Evolutionary conservation across 768 basidiomycete species (phyloP), one percentile per base, ranked within the genome.

Genomic region (Amyloporia xantha): DNA sequence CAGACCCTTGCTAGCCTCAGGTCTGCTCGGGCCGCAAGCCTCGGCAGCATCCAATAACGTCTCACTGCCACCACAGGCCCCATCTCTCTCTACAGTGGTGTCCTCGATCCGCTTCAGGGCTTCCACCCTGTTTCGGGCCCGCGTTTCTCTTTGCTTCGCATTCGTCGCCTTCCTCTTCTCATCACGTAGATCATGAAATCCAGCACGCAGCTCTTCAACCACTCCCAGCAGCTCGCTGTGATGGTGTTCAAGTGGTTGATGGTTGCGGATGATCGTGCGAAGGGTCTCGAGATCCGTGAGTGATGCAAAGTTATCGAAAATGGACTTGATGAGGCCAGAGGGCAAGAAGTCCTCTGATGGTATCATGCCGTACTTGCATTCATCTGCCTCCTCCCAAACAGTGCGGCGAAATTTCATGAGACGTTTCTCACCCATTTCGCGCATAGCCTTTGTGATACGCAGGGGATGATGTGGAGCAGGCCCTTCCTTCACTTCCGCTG

Each of bases 211-310:
- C n/a, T n/a, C n/a, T 62, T 11, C 56, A 57, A 30, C 43, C 43
- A 5, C 54, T 59, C 3, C 55, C 58, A 35, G n/a, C 33, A 35
- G 26, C 49, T 43, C 1, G 43, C 61, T 0, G 36, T 30, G 4
- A 42, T 35, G 33, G n/a, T 35, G 9, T 9, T 35, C 33, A n/a
- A 35, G 33, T n/a, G n/a, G n/a, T 35, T 9, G 33, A 35, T 9
- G n/a, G 9, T 35, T 35, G 33, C n/a, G n/a, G 10, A 35, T n/a
- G 10, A 35, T n/a, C 10, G 33, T 9, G 33, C 9, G 10, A n/a
- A 35, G 33, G 10, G 33, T 35, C 10, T 35, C 9, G 10, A 35
- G 10, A 35, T 35, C n/a, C 10, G n/a, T 35, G 9, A 35, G 9
- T 35, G 33, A 9, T 9, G 9, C n/a, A n/a, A 35, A 35, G 33